Evolutionary conservation across 1,139 yeast genomes (phyloP).

Genomic region (Taiozyma sp.): DNA sequence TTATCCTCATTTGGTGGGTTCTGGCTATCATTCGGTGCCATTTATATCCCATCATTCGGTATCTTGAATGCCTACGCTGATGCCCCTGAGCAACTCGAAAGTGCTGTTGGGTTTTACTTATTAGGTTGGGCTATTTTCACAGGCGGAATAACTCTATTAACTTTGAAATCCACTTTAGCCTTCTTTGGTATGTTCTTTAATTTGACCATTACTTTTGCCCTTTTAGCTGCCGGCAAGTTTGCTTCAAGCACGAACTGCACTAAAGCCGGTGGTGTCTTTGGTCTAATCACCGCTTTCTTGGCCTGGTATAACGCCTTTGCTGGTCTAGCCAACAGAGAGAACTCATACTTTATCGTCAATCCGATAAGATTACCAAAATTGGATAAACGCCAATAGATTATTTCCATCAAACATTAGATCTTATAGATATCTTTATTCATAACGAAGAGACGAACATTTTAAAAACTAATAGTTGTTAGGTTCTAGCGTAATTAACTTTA

Average conservation of each 20-base stretch:
- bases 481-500: no score
- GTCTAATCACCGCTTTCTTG: slow-evolving; percentile 68
- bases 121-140: slow-evolving; percentile 82
- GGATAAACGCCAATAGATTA: neutral
- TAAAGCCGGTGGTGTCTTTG: slow-evolving; percentile 77
- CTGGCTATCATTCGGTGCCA: slow-evolving; percentile 78
- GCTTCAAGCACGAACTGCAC: slow-evolving; percentile 28
- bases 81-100: slow-evolving; percentile 31
- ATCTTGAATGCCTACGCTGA: slow-evolving; percentile 48
- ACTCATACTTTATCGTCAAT: slow-evolving; percentile 50
- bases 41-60: slow-evolving; percentile 69
- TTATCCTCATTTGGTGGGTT: slow-evolving; percentile 81
- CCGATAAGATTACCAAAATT: slow-evolving; percentile 21
- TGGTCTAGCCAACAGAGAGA: slow-evolving; percentile 74
- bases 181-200: slow-evolving; percentile 64
- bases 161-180: slow-evolving; percentile 75
- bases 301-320: slow-evolving; percentile 93
- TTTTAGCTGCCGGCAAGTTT: slow-evolving; percentile 47
- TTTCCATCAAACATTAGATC: no score
- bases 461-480: no score
- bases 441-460: neutral
- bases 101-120: slow-evolving; percentile 69
- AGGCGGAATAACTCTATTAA: slow-evolving; percentile 56
- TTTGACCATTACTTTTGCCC: slow-evolving; percentile 55
- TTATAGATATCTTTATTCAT: neutral